Conservation (phyloP, 176 grass and related monocot genomes). For the Carex myosuroides region DNA sequence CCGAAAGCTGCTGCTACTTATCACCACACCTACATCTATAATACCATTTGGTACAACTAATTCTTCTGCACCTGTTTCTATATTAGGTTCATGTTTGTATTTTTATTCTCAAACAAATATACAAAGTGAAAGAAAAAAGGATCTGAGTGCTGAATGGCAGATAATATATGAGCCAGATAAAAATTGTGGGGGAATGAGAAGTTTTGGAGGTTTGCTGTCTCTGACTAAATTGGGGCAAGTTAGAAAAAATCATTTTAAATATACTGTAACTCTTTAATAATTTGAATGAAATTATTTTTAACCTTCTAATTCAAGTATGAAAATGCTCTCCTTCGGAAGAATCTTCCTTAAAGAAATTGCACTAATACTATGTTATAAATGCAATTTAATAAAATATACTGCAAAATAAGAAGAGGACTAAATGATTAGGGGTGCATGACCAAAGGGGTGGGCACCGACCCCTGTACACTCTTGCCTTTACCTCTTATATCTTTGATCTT, state of each 20-base stretch:
- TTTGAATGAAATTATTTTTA: background rate
- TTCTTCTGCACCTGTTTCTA: background rate
- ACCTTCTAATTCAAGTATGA: background rate
- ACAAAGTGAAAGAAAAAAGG: background rate
- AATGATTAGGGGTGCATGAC: background rate
- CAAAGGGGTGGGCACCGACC: background rate
- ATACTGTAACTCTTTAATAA: background rate
- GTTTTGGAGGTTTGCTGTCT: background rate
- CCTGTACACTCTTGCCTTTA: background rate
- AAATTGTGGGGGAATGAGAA: background rate
- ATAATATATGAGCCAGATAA: background rate
- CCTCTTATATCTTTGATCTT: background rate
- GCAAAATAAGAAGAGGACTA: background rate
- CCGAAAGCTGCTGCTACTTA: conserved; percentile 63
- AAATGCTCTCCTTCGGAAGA: background rate
- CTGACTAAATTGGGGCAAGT: background rate
- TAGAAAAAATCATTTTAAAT: background rate
- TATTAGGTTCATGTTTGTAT: background rate
- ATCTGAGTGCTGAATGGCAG: background rate
- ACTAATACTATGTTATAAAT: background rate
- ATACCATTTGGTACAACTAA: conserved; percentile 53
- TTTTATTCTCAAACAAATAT: background rate
- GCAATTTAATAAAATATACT: background rate
- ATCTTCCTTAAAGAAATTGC: background rate
- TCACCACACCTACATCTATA: conserved; percentile 56